These are phyloP conservation scores for Atractiella rhizophila DNA, from an alignment of 768 basidiomycete genomes.

Conservation along the genomic window DNA sequence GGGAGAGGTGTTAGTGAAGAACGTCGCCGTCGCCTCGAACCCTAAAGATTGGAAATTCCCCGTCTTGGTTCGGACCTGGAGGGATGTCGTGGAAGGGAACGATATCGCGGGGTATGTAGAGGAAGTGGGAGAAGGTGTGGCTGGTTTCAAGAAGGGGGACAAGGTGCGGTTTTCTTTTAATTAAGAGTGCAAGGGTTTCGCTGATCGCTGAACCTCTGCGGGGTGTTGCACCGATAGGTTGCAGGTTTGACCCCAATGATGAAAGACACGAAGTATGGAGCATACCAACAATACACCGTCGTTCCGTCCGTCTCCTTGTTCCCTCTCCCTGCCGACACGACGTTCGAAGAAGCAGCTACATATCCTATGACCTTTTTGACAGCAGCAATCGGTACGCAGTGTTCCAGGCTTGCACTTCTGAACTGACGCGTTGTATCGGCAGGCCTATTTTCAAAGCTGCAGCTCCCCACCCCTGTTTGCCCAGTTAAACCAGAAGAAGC, in stretches of 20 bases:
- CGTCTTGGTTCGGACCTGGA: not conserved
- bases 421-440: too few species aligned
- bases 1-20: constrained; percentile 9
- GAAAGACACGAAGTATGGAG: constrained; percentile 8
- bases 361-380: too few species aligned
- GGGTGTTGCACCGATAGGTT: too few species aligned
- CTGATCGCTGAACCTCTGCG: too few species aligned
- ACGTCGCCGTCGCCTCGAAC: constrained; percentile 5
- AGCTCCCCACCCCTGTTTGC: constrained; percentile 2
- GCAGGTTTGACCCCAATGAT: constrained; percentile 10
- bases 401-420: too few species aligned
- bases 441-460: constrained; percentile 11
- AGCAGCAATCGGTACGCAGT: too few species aligned
- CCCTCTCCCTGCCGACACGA: constrained; percentile 2
- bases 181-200: not conserved
- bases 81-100: constrained; percentile 9
- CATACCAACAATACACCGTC: too few species aligned
- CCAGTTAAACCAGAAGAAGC: not conserved
- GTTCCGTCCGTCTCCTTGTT: too few species aligned
- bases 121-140: constrained; percentile 10
- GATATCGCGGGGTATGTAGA: constrained; percentile 12
- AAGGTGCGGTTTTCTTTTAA: not conserved
- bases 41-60: constrained; percentile 10
- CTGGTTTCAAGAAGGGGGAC: constrained; percentile 13
- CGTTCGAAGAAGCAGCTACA: too few species aligned